phyloP scores from a whole-genome alignment of 2,329 filamentous ascomycete genomes.

The Phoma herbarum region DNA sequence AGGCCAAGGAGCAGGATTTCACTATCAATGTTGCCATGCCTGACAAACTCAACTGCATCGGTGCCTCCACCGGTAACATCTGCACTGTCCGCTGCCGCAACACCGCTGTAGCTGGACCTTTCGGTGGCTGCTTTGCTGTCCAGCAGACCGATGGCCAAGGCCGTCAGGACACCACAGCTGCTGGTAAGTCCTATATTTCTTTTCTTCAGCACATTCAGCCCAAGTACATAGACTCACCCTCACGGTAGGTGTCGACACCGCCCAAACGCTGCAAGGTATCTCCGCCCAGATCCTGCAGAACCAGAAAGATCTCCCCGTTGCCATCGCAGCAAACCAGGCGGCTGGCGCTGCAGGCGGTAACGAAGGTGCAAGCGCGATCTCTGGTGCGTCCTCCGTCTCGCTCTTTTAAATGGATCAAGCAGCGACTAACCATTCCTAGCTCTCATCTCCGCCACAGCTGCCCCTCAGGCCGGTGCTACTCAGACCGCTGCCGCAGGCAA shows the following conservation, averaged over 20 bases:
- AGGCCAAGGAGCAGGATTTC: slow-evolving; percentile 65
- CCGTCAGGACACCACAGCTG: slow-evolving; percentile 35
- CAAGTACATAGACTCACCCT: slow-evolving; percentile 34
- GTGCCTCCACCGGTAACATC: slow-evolving; percentile 64
- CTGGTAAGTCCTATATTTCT: slow-evolving; percentile 34
- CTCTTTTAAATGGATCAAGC: not conserved
- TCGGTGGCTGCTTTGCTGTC: slow-evolving; percentile 68
- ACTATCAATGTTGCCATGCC: slow-evolving; percentile 67
- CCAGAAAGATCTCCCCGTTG: slow-evolving; percentile 59
- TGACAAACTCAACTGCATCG: slow-evolving; percentile 62
- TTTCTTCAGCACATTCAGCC: slow-evolving; percentile 12
- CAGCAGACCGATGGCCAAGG: slow-evolving; percentile 61
- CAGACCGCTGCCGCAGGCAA: slow-evolving; percentile 8
- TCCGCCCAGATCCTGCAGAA: slow-evolving; percentile 61
- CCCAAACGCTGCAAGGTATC: slow-evolving; percentile 57
- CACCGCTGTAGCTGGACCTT: slow-evolving; percentile 67
- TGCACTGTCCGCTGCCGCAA: slow-evolving; percentile 72
- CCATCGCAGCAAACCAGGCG: slow-evolving; percentile 58
- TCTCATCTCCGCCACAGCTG: slow-evolving; percentile 27
- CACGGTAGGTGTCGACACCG: slow-evolving; percentile 56
- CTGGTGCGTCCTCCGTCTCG: slow-evolving; percentile 42
- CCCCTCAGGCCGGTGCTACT: slow-evolving; percentile 8
- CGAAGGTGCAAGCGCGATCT: slow-evolving; percentile 52
- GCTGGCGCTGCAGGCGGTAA: slow-evolving; percentile 52
- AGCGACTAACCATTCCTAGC: slow-evolving; percentile 24